Evolutionary conservation across 2,329 filamentous ascomycete genomes (phyloP).

Genomic region (Parasarocladium wereldwijsianum): DNA sequence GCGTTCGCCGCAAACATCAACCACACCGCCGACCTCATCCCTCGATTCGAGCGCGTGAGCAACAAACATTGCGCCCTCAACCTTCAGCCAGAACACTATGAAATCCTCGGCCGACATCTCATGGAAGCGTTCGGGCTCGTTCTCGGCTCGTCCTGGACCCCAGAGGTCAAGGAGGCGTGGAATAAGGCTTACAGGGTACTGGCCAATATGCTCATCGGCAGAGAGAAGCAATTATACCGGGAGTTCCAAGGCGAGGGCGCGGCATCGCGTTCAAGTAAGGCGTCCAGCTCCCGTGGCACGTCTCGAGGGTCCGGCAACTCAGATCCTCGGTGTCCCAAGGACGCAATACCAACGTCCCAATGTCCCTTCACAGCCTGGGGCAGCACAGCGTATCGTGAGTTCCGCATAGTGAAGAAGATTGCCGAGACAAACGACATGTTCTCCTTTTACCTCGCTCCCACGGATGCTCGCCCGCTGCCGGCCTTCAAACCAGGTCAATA

Average conservation of each 20-base stretch:
- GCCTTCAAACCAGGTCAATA: slow-evolving; percentile 58
- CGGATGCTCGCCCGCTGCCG: slow-evolving; percentile 43
- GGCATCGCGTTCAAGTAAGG: too few species aligned
- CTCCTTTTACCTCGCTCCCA: slow-evolving; percentile 54
- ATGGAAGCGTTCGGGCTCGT: slow-evolving; percentile 52
- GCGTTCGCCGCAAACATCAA: slow-evolving; percentile 61
- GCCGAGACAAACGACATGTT: slow-evolving; percentile 53
- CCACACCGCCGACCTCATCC: slow-evolving; percentile 38
- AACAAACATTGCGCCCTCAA: slow-evolving; percentile 62
- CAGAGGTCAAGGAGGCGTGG: slow-evolving; percentile 53
- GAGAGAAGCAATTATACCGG: slow-evolving; percentile 49
- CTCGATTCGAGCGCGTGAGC: slow-evolving; percentile 42
- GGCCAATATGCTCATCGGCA: slow-evolving; percentile 55
- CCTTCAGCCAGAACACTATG: slow-evolving; percentile 54
- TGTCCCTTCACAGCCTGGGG: too few species aligned
- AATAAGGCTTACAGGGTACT: slow-evolving; percentile 58
- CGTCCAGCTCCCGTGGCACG: too few species aligned
- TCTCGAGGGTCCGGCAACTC: too few species aligned
- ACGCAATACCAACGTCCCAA: too few species aligned
- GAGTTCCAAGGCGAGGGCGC: too few species aligned
- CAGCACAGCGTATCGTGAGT: slow-evolving; percentile 52
- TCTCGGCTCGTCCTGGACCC: slow-evolving; percentile 50
- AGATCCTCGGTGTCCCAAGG: too few species aligned
- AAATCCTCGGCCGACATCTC: slow-evolving; percentile 54
- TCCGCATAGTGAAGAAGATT: slow-evolving; percentile 49